phyloP scores from a whole-genome alignment of 2,329 filamentous ascomycete genomes.

The Aspergillus sp. region DNA sequence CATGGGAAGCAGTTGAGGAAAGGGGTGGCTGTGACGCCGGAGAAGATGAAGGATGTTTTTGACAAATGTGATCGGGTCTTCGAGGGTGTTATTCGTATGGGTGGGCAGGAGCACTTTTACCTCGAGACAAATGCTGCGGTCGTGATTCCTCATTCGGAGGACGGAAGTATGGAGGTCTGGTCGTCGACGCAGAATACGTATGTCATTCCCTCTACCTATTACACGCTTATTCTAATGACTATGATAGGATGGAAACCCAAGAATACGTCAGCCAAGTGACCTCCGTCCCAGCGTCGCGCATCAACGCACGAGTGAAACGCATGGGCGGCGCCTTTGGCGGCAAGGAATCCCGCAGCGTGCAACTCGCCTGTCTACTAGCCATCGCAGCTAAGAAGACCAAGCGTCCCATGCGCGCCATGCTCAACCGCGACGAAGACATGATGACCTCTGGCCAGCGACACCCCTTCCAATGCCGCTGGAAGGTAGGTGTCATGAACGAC shows the following conservation, averaged over 20 bases:
- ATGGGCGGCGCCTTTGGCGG: constrained; percentile 85
- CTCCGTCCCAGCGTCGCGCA: constrained; percentile 74
- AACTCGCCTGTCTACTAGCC: constrained; percentile 73
- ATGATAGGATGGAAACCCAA: constrained; percentile 59
- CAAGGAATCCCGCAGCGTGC: constrained; percentile 78
- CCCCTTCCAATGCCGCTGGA: constrained; percentile 79
- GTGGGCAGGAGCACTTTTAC: constrained; percentile 84
- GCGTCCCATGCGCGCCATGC: constrained; percentile 78
- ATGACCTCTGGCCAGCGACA: constrained; percentile 79
- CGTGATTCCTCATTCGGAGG: constrained; percentile 77
- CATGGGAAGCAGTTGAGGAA: constrained; percentile 76
- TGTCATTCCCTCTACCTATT: constrained; percentile 35
- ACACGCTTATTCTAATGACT: too few relatives aligned
- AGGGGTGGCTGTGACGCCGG: constrained; percentile 45
- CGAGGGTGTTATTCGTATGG: constrained; percentile 39
- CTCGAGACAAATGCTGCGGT: constrained; percentile 82
- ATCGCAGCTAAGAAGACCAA: constrained; percentile 76
- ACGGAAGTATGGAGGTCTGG: constrained; percentile 86
- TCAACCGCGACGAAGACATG: constrained; percentile 89
- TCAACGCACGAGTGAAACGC: constrained; percentile 78
- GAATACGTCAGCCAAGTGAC: constrained; percentile 75
- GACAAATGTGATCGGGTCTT: constrained; percentile 10
- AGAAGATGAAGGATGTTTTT: constrained; percentile 7
- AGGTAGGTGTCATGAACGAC: constrained; percentile 20
- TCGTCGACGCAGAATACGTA: constrained; percentile 82